These are phyloP conservation scores for Aspergillus fijiensis DNA, from an alignment of 2,329 filamentous ascomycete species.

Conservation along the genomic window DNA sequence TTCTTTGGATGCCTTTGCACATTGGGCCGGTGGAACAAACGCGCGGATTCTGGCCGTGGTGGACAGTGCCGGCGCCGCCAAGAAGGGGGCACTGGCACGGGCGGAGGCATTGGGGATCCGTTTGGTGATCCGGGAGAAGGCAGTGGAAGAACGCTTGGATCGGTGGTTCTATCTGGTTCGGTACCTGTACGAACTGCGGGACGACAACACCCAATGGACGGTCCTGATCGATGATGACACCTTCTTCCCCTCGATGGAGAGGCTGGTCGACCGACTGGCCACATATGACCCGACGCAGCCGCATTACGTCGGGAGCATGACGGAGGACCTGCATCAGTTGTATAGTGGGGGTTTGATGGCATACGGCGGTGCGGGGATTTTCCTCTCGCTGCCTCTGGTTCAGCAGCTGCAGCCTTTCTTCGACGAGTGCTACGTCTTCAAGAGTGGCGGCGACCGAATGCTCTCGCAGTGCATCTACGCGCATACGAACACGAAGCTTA, in stretches of 20 bases:
- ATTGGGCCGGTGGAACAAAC: slow-evolving; percentile 52
- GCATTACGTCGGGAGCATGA: slow-evolving; percentile 55
- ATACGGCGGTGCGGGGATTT: slow-evolving; percentile 58
- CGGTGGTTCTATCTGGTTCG: slow-evolving; percentile 56
- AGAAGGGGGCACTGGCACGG: slow-evolving; percentile 22
- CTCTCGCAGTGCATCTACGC: slow-evolving; percentile 55
- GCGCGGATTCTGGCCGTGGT: slow-evolving; percentile 51
- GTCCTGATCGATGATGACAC: slow-evolving; percentile 60
- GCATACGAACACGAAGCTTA: slow-evolving; percentile 53
- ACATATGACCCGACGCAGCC: slow-evolving; percentile 47
- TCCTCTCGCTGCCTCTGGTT: slow-evolving; percentile 53
- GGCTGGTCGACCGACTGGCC: slow-evolving; percentile 46
- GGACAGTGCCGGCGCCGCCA: slow-evolving; percentile 33
- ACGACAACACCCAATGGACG: slow-evolving; percentile 50
- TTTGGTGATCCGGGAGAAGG: slow-evolving; percentile 27
- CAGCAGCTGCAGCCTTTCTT: slow-evolving; percentile 46
- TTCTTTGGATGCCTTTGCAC: slow-evolving; percentile 50
- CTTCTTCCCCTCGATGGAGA: slow-evolving; percentile 56
- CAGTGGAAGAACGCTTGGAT: slow-evolving; percentile 30
- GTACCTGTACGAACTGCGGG: slow-evolving; percentile 40
- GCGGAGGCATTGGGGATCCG: slow-evolving; percentile 37
- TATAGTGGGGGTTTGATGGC: slow-evolving; percentile 55
- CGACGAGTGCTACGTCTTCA: slow-evolving; percentile 48
- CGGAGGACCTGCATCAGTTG: slow-evolving; percentile 53
- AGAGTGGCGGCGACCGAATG: slow-evolving; percentile 51